Evolutionary conservation across 257 asterid genomes (phyloP).

Genomic region (Solanum infundibuliforme): DNA sequence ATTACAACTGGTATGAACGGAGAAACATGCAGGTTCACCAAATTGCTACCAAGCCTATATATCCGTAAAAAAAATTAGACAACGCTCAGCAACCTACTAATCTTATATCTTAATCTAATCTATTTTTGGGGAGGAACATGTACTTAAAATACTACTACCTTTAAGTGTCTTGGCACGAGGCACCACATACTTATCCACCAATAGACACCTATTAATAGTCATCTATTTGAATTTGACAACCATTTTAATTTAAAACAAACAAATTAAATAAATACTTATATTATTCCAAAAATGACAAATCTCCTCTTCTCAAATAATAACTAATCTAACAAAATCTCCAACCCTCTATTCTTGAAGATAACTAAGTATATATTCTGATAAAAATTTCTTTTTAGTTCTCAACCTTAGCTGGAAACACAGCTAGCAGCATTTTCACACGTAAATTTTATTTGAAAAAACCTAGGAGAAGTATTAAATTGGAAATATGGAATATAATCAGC

Average conservation of each 20-base stretch:
- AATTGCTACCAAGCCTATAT: not conserved
- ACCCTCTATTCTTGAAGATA: not conserved
- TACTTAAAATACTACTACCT: not conserved
- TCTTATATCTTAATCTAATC: not conserved
- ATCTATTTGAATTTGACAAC: not conserved
- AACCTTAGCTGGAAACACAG: not conserved
- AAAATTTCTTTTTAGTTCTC: not conserved
- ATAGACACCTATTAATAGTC: not conserved
- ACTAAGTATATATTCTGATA: not conserved
- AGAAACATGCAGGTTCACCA: not conserved
- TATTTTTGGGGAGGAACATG: not conserved
- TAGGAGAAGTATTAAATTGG: not conserved
- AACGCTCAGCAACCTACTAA: not conserved
- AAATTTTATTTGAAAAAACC: not conserved
- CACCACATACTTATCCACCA: not conserved
- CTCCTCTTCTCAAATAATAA: not conserved
- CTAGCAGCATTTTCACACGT: not conserved
- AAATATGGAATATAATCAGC: not conserved
- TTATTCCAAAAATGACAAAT: not conserved
- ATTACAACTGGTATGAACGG: too few species aligned
- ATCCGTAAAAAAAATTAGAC: rapidly evolving
- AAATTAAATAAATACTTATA: not conserved
- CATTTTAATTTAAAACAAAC: not conserved
- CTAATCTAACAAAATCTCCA: not conserved
- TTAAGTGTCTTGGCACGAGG: not conserved